A percentile compares a stretch with the other conserved stretches of the same genome.
phyloP scores from a whole-genome alignment of 192 early-diverging fungal genomes.

The Gryganskiella cystojenkinii region DNA sequence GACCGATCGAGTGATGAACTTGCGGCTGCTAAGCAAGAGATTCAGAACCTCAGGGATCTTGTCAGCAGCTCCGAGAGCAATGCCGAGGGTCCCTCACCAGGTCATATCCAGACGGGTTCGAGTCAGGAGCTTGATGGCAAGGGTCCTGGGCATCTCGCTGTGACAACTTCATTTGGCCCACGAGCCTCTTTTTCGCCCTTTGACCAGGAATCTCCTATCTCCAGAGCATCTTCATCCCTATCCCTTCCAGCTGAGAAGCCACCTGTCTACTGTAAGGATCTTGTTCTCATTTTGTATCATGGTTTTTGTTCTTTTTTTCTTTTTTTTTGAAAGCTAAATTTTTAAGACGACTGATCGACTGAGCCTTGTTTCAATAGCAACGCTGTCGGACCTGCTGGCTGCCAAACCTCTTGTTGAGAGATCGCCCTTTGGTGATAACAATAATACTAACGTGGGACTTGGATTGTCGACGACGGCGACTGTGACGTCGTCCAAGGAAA shows the following conservation, averaged over 20 bases:
- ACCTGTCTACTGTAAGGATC: constrained; percentile 47
- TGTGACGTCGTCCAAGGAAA: constrained; percentile 37
- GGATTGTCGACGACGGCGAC: not conserved
- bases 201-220: constrained; percentile 43
- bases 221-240: constrained; percentile 37
- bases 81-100: not conserved
- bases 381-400: constrained; percentile 55
- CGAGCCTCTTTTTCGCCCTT: constrained; percentile 22
- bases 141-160: constrained; percentile 2
- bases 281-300: not conserved
- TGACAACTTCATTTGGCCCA: constrained; percentile 27
- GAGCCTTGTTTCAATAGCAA: constrained; percentile 20
- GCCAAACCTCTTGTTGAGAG: constrained; percentile 40
- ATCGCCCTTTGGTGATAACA: constrained; percentile 25
- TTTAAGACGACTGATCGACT: not conserved
- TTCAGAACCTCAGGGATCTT: constrained; percentile 40
- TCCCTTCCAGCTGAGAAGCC: constrained; percentile 35
- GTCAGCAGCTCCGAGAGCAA: constrained; percentile 23
- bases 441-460: constrained; percentile 1
- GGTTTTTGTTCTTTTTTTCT: not conserved
- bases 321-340: not conserved
- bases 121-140: constrained; percentile 12
- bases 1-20: constrained; percentile 50
- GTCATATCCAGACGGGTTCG: not conserved
- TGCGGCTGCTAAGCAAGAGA: constrained; percentile 39